Percentiles rank a stretch among this genome's conserved stretches.
These are phyloP conservation scores for Stevia rebaudiana DNA, from an alignment of 140 eudicot species.

Conservation along the genomic window DNA sequence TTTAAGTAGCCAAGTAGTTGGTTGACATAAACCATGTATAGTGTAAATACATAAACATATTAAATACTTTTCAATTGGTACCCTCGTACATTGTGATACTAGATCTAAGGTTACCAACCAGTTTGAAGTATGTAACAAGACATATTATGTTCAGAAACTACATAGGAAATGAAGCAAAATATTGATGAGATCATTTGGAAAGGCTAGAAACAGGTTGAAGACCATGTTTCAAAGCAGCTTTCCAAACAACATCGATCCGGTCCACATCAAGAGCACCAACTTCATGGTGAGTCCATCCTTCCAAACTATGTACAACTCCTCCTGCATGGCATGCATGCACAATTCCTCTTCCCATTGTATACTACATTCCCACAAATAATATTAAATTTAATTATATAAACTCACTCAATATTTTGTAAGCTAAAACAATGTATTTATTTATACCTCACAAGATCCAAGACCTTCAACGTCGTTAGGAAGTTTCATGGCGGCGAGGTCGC, in stretches of 20 bases:
- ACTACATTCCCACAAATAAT: constrained; percentile 30
- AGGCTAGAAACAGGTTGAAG: constrained; percentile 50
- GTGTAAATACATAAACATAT: background rate
- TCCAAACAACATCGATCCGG: constrained; percentile 79
- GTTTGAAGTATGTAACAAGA: background rate
- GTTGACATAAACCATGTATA: background rate
- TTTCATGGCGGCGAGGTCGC: constrained; percentile 90
- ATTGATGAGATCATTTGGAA: constrained; percentile 25
- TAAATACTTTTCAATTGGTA: background rate
- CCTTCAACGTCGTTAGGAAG: constrained; percentile 78
- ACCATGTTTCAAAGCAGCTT: constrained; percentile 88
- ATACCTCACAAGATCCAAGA: constrained; percentile 82
- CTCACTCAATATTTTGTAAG: background rate
- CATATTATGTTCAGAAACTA: no score
- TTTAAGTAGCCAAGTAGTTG: no score
- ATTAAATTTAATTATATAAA: background rate
- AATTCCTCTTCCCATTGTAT: constrained; percentile 91
- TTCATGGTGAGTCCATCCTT: constrained; percentile 95
- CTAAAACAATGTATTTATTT: background rate
- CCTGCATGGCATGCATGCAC: constrained; percentile 99
- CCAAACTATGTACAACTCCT: constrained; percentile 81
- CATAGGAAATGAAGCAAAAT: background rate
- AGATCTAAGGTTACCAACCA: background rate
- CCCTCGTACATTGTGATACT: background rate
- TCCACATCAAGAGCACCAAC: constrained; percentile 94